Conservation (phyloP, 495 filamentous ascomycete genomes). For the Sordaria brevicollis region DNA sequence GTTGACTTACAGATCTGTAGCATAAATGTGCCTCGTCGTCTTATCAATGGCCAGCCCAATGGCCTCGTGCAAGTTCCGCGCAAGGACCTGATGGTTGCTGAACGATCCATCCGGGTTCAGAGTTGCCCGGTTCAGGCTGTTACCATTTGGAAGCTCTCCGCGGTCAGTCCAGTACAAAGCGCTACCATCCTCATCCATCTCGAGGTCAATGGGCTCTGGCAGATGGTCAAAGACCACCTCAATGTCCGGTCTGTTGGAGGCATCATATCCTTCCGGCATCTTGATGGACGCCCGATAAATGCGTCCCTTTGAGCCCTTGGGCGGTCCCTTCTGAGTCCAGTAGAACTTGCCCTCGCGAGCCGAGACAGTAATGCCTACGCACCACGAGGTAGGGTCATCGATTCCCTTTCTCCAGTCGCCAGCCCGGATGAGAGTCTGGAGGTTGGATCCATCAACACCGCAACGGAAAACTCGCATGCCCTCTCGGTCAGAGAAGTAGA, state of each 20-base stretch:
- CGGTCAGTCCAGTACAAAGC: slow-evolving; percentile 47
- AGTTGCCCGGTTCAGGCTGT: slow-evolving; percentile 29
- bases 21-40: slow-evolving; percentile 28
- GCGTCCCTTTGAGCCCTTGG: slow-evolving; percentile 33
- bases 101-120: slow-evolving; percentile 8
- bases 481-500: slow-evolving; percentile 49
- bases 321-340: slow-evolving; percentile 48
- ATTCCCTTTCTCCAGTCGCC: slow-evolving; percentile 15
- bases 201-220: slow-evolving; percentile 47
- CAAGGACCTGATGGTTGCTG: slow-evolving; percentile 11
- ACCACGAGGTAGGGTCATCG: slow-evolving; percentile 35
- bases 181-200: slow-evolving; percentile 29
- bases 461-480: slow-evolving; percentile 38
- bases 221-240: slow-evolving; percentile 29
- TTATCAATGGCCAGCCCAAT: slow-evolving; percentile 38
- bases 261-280: slow-evolving; percentile 17
- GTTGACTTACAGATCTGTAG: slow-evolving; percentile 27
- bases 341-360: slow-evolving; percentile 31
- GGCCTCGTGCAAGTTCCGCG: slow-evolving; percentile 36
- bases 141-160: slow-evolving; percentile 40
- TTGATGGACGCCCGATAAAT: slow-evolving; percentile 34
- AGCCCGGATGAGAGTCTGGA: slow-evolving; percentile 32
- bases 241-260: slow-evolving; percentile 26
- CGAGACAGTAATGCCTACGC: slow-evolving; percentile 41
- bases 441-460: slow-evolving; percentile 34